A percentile compares a stretch with the other conserved stretches of the same genome.
Evolutionary conservation across 1,284 basidiomycete species (phyloP).

Genomic region (Phylloboletellus chloephorus): DNA sequence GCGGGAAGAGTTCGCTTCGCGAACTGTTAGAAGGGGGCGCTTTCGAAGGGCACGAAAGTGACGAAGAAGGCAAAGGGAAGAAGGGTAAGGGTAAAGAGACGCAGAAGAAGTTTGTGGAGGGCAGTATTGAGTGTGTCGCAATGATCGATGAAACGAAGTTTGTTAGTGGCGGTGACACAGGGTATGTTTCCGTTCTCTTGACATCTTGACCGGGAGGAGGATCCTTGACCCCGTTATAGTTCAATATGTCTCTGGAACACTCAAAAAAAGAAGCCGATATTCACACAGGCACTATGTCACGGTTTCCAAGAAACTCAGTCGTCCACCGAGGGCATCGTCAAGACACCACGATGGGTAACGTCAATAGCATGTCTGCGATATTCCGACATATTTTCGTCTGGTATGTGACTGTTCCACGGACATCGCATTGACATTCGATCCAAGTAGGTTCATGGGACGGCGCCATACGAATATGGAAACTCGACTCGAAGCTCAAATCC

Average conservation of each 20-base stretch:
- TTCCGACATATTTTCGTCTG: conserved; percentile 88
- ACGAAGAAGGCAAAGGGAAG: conserved; percentile 40
- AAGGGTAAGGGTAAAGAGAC: conserved; percentile 36
- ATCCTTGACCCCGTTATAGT: conserved; percentile 36
- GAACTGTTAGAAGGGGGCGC: conserved; percentile 80
- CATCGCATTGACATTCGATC: conserved; percentile 11
- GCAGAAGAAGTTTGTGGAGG: conserved; percentile 71
- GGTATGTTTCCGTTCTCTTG: conserved; percentile 48
- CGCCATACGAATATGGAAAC: conserved; percentile 81
- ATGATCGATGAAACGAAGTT: conserved; percentile 95
- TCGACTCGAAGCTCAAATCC: conserved; percentile 70
- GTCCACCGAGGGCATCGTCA: conserved; percentile 68
- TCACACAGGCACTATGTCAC: conserved; percentile 80
- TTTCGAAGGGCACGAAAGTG: conserved; percentile 42
- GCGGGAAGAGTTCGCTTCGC: conserved; percentile 72
- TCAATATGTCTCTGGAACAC: conserved; percentile 89
- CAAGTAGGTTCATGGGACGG: conserved; percentile 87
- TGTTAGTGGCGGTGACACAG: conserved; percentile 91
- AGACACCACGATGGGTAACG: conserved; percentile 88
- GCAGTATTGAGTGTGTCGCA: conserved; percentile 85
- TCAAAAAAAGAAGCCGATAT: conserved; percentile 95
- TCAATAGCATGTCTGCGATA: conserved; percentile 78
- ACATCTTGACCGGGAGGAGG: conserved; percentile 6
- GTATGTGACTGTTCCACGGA: conserved; percentile 37
- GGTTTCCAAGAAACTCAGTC: conserved; percentile 71